Conservation (phyloP, 495 filamentous ascomycete genomes). For the Neurospora sp. region DNA sequence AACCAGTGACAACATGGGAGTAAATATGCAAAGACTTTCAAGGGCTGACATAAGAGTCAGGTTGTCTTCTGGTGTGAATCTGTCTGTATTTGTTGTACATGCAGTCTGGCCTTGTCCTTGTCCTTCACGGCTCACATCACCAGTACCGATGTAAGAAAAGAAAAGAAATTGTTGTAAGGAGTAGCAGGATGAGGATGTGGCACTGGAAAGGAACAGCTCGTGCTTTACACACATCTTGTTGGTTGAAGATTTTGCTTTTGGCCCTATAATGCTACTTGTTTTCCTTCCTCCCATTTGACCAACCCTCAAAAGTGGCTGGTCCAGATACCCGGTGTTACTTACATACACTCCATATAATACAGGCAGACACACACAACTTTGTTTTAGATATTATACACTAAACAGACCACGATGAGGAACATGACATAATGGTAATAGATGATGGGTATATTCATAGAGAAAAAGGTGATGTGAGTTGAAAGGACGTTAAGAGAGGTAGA, state of each 20-base stretch:
- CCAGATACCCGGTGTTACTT: neutral
- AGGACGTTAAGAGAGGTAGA: neutral
- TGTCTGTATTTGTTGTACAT: neutral
- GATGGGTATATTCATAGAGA: neutral
- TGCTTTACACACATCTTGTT: neutral
- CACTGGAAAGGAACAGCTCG: neutral
- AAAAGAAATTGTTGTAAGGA: neutral
- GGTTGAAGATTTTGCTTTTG: neutral
- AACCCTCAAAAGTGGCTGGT: neutral
- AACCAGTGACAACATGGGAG: neutral
- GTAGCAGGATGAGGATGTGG: neutral
- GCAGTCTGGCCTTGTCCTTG: neutral
- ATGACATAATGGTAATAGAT: neutral
- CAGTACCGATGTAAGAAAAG: neutral
- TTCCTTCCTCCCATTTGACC: neutral
- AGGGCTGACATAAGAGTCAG: neutral
- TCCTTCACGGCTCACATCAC: neutral
- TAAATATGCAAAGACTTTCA: neutral
- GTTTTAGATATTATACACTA: neutral
- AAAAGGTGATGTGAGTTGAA: neutral
- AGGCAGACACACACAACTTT: neutral
- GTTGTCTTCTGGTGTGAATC: neutral
- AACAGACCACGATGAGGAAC: neutral
- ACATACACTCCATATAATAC: neutral
- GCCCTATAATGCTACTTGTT: neutral